These are phyloP conservation scores for Hibiscus tridactylites DNA, from an alignment of 345 rosid genomes.

Conservation along the genomic window DNA sequence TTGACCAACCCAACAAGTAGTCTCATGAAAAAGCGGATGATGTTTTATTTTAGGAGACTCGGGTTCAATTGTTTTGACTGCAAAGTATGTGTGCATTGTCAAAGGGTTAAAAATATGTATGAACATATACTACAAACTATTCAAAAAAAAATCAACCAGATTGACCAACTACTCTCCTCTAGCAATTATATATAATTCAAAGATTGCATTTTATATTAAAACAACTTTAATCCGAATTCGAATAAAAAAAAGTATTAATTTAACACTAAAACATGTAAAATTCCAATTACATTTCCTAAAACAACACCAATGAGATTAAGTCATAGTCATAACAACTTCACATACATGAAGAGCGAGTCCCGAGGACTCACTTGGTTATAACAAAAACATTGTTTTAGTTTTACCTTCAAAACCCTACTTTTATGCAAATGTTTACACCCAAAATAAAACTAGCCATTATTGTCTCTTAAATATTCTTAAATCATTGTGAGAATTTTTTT, in stretches of 20 bases:
- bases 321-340: constrained; percentile 1
- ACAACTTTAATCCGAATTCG: neutral
- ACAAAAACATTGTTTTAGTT: constrained; percentile 16
- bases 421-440: constrained; percentile 26
- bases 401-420: constrained; percentile 33
- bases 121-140: too few species aligned
- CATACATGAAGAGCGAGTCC: constrained; percentile 27
- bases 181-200: too few species aligned
- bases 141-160: too few species aligned
- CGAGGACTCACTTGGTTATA: constrained; percentile 9
- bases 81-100: too few species aligned
- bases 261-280: neutral
- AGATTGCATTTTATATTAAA: too few species aligned
- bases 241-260: neutral
- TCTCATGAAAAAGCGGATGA: too few species aligned
- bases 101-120: too few species aligned
- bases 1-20: too few species aligned
- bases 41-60: too few species aligned
- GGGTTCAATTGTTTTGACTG: too few species aligned
- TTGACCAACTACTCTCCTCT: too few species aligned
- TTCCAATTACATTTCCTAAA: neutral
- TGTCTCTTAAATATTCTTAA: neutral
- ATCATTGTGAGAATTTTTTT: neutral
- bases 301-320: neutral
- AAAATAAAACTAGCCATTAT: constrained; percentile 8